Conservation (phyloP, 805 yeast species). For the Schwanniomyces polymorphus region DNA sequence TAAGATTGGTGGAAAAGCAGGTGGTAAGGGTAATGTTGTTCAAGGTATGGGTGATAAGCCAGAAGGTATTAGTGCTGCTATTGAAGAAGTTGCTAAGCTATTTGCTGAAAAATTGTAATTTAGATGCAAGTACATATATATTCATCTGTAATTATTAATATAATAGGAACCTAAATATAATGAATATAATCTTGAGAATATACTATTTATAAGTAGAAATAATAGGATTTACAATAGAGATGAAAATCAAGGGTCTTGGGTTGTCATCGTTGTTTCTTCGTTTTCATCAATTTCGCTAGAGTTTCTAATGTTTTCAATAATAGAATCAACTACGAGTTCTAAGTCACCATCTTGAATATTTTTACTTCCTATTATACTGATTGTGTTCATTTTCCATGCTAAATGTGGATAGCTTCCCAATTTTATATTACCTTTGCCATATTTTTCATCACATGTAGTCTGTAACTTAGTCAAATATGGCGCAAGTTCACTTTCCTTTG, state of each 20-base stretch:
- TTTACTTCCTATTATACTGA: constrained; percentile 68
- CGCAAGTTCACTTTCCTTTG: constrained; percentile 69
- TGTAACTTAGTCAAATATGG: constrained; percentile 59
- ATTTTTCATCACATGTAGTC: constrained; percentile 25
- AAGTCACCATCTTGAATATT: constrained; percentile 30
- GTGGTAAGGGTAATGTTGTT: constrained; percentile 95
- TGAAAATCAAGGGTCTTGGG: constrained; percentile 13
- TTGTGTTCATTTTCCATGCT: constrained; percentile 60
- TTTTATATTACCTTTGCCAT: constrained; percentile 47
- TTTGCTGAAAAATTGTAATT: constrained; percentile 56
- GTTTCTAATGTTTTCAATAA: constrained; percentile 44
- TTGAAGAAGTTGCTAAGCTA: constrained; percentile 63
- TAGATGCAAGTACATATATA: background rate
- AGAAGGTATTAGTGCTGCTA: constrained; percentile 68
- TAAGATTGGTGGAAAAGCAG: constrained; percentile 93
- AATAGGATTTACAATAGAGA: no score
- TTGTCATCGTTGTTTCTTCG: constrained; percentile 53
- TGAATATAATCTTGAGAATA: background rate
- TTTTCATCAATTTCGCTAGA: constrained; percentile 60
- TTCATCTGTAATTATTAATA: background rate
- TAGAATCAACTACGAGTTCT: constrained; percentile 44
- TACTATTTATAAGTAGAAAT: no score
- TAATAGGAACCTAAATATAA: background rate
- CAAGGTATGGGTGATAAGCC: constrained; percentile 96
- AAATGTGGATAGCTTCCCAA: constrained; percentile 87